Conservation (phyloP, 441 rosid genomes). For the Adansonia gregorii region DNA sequence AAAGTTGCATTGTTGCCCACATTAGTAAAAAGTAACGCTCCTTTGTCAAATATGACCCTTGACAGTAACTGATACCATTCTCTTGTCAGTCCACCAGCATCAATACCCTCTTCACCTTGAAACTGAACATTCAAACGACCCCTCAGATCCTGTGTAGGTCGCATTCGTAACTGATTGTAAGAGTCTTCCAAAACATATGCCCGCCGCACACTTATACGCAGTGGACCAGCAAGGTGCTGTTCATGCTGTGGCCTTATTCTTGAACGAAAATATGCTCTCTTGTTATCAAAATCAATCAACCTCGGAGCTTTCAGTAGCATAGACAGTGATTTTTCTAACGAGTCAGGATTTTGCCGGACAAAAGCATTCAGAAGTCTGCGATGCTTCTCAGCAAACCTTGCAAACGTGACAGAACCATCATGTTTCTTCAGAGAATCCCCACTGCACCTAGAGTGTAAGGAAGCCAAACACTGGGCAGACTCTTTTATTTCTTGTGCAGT, state of each 20-base stretch:
- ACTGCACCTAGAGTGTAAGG: constrained; percentile 38
- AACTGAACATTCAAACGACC: constrained; percentile 96
- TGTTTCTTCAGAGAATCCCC: constrained; percentile 67
- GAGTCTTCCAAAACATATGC: constrained; percentile 98
- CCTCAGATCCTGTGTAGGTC: constrained; percentile 85
- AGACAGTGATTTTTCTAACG: constrained; percentile 89
- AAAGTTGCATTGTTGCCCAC: constrained; percentile 94
- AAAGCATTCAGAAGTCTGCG: constrained; percentile 91
- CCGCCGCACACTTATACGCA: constrained; percentile 88
- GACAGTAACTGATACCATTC: constrained; percentile 99
- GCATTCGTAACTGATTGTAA: constrained; percentile 96
- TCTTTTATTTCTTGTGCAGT: constrained; percentile 88
- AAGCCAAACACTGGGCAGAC: constrained; percentile 59
- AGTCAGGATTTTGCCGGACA: constrained; percentile 84
- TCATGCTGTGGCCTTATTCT: constrained; percentile 93
- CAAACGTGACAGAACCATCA: constrained; percentile 79
- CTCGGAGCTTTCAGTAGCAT: constrained; percentile 96
- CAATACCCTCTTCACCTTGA: constrained; percentile 99
- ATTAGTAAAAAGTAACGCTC: constrained; percentile 93
- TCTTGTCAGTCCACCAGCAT: constrained; percentile 98
- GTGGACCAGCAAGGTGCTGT: constrained; percentile 86
- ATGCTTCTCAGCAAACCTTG: constrained; percentile 95
- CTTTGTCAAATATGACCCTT: constrained; percentile 95
- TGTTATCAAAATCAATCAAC: constrained; percentile 94
- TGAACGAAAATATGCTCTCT: constrained; percentile 90